Percentiles rank a stretch among this genome's conserved stretches.
phyloP scores from a whole-genome alignment of 169 alveolate genomes.

The Cryptosporidium ryanae region DNA sequence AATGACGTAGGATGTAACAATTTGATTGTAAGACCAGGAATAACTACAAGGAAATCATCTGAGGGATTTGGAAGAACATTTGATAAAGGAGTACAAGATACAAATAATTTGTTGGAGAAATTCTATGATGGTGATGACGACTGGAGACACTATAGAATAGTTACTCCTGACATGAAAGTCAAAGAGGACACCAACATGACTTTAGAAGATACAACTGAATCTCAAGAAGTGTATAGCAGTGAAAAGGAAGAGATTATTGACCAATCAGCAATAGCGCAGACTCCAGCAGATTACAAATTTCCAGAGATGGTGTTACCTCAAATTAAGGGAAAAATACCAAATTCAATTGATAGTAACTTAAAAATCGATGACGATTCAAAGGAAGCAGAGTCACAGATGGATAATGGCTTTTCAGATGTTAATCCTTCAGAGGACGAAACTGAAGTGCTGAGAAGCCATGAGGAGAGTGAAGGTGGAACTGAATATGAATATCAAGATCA shows the following conservation, averaged over 20 bases:
- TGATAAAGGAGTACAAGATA: conserved; percentile 70
- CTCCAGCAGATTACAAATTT: conserved; percentile 68
- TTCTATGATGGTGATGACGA: conserved; percentile 56
- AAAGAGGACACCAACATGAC: neutral
- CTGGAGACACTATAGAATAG: conserved; percentile 51
- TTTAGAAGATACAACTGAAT: neutral
- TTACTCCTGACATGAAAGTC: conserved; percentile 8
- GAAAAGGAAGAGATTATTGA: neutral
- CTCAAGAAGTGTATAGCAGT: neutral
- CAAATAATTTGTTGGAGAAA: conserved; percentile 14
- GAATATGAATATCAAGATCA: conserved; percentile 33
- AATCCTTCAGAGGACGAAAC: conserved; percentile 28
- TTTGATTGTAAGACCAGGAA: conserved; percentile 51
- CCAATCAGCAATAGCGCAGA: conserved; percentile 47
- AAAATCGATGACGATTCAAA: neutral
- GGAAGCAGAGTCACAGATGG: neutral
- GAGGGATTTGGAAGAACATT: conserved; percentile 71
- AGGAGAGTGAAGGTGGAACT: conserved; percentile 14
- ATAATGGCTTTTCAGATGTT: conserved; percentile 2
- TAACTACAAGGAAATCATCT: conserved; percentile 51
- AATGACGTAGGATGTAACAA: neutral
- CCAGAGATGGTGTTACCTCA: conserved; percentile 66
- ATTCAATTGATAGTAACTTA: neutral
- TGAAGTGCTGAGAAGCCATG: conserved; percentile 20
- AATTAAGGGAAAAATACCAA: conserved; percentile 6